Evolutionary conservation across 192 early-diverging fungal genomes (phyloP).

Genomic region (Pilobolus umbonatus): DNA sequence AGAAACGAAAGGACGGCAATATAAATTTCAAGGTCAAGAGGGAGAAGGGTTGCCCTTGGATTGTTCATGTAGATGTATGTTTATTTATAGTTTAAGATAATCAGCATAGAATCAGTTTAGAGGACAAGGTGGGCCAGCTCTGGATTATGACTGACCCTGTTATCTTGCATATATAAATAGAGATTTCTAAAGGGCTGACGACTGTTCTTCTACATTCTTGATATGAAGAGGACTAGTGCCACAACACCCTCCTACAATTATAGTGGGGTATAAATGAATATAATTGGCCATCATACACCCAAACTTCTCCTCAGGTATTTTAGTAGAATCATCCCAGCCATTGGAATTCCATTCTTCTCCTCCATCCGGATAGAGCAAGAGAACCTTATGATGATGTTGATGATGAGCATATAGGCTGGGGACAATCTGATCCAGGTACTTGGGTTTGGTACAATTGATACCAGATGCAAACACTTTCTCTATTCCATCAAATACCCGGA

Average conservation of each 20-base stretch:
- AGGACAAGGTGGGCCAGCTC: no score
- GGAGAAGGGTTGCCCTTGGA: no score
- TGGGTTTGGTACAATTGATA: slow-evolving; percentile 60
- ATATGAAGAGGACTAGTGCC: slow-evolving; percentile 52
- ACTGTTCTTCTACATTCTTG: slow-evolving; percentile 4
- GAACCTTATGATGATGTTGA: slow-evolving; percentile 20
- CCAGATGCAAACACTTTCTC: slow-evolving; percentile 47
- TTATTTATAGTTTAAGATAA: background rate
- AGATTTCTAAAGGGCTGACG: no score
- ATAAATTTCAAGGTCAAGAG: no score
- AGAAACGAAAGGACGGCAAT: no score
- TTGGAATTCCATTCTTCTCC: slow-evolving; percentile 42
- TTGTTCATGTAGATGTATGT: background rate
- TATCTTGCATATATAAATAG: no score
- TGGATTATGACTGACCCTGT: no score
- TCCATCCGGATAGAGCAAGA: slow-evolving; percentile 53
- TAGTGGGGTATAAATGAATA: slow-evolving; percentile 21
- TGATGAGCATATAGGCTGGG: slow-evolving; percentile 1
- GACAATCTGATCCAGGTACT: slow-evolving; percentile 24
- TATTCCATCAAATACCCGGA: slow-evolving; percentile 20
- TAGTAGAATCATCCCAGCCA: slow-evolving; percentile 25
- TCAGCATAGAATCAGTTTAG: no score
- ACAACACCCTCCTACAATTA: slow-evolving; percentile 59
- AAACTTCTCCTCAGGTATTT: slow-evolving; percentile 31
- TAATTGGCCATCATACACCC: slow-evolving; percentile 27